Conservation (phyloP, 768 basidiomycete genomes). For the Mycena kentingensis region DNA sequence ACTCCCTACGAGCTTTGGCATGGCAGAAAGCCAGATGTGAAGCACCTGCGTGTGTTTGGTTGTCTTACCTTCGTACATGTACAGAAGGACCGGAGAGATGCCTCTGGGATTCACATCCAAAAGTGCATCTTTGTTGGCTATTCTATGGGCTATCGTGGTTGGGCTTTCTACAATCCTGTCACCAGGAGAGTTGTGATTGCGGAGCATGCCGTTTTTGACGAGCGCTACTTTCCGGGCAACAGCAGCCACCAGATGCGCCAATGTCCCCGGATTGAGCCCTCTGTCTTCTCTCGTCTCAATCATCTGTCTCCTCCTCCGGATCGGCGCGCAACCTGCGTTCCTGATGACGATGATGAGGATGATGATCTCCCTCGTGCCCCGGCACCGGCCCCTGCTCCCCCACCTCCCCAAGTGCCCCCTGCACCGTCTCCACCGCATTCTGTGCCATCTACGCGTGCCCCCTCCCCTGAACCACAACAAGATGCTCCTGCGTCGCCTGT, state of each 20-base stretch:
- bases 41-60: constrained; percentile 23
- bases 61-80: constrained; percentile 30
- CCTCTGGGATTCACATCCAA: constrained; percentile 15
- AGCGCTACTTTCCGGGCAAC: constrained; percentile 27
- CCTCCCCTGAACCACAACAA: too few species aligned
- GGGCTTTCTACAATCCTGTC: constrained; percentile 27
- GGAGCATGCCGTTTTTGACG: constrained; percentile 30
- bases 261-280: neutral
- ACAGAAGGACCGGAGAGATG: constrained; percentile 26
- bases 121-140: constrained; percentile 32
- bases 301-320: too few species aligned
- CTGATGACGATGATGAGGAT: too few species aligned
- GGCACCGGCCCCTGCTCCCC: too few species aligned
- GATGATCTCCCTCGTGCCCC: too few species aligned
- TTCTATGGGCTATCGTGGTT: constrained; percentile 16
- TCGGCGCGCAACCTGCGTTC: too few species aligned
- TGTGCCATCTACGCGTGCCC: too few species aligned
- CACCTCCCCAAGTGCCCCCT: too few species aligned
- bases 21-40: constrained; percentile 22
- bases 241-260: neutral
- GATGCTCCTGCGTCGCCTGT: too few species aligned
- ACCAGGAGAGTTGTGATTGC: constrained; percentile 14
- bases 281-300: neutral
- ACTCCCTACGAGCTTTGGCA: constrained; percentile 29
- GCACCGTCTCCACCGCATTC: too few species aligned